Percentiles rank a stretch among this genome's conserved stretches.
These are phyloP conservation scores for Trematosphaeria pertusa DNA, from an alignment of 2,329 filamentous ascomycete species.

Conservation along the genomic window DNA sequence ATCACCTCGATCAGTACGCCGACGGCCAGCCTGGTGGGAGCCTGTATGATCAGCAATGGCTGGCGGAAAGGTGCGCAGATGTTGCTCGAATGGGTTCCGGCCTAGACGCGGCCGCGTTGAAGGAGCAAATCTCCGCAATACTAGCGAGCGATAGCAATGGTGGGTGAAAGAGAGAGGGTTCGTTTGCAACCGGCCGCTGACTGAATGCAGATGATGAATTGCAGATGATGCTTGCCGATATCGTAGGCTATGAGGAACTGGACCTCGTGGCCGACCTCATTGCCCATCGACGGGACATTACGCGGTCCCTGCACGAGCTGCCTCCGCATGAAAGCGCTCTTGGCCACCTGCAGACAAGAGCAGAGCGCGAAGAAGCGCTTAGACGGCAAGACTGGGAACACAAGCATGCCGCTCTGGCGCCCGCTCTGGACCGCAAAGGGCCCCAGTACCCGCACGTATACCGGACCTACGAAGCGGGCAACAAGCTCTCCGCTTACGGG, in stretches of 20 bases:
- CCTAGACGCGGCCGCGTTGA: slow-evolving; percentile 72
- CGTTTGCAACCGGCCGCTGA: slow-evolving; percentile 12
- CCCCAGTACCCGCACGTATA: slow-evolving; percentile 94
- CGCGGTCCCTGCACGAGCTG: slow-evolving; percentile 33
- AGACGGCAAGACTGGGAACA: slow-evolving; percentile 80
- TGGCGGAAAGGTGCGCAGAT: slow-evolving; percentile 70
- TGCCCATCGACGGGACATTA: slow-evolving; percentile 73
- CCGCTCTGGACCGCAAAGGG: slow-evolving; percentile 73
- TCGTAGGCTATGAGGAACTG: slow-evolving; percentile 90
- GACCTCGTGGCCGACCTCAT: slow-evolving; percentile 94
- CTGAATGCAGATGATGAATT: slow-evolving; percentile 74
- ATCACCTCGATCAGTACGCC: slow-evolving; percentile 64
- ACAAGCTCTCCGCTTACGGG: slow-evolving; percentile 80
- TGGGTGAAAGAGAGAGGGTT: slow-evolving; percentile 13
- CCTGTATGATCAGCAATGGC: slow-evolving; percentile 71
- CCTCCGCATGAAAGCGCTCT: slow-evolving; percentile 54
- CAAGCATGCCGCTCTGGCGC: slow-evolving; percentile 75
- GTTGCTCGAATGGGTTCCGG: slow-evolving; percentile 71
- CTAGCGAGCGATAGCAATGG: slow-evolving; percentile 68
- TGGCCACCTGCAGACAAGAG: slow-evolving; percentile 71
- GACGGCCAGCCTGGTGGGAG: slow-evolving; percentile 33
- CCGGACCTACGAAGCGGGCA: slow-evolving; percentile 80
- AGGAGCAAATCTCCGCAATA: slow-evolving; percentile 77
- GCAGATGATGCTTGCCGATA: slow-evolving; percentile 87
- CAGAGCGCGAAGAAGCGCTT: slow-evolving; percentile 80